Conservation (phyloP, 192 early-diverging fungal species). For the Umbelopsis ramanniana region DNA sequence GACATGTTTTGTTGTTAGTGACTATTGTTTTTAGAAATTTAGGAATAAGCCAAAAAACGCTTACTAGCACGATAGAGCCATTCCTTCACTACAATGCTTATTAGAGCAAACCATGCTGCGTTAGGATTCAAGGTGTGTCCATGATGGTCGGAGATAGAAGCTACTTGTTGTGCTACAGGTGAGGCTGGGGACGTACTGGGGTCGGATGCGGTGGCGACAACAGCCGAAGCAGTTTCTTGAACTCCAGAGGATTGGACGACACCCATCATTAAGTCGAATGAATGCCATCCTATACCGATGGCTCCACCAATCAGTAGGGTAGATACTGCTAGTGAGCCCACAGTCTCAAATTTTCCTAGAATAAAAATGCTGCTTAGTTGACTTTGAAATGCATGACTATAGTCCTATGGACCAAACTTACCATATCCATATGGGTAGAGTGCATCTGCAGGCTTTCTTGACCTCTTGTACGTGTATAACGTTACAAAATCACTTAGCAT, state of each 20-base stretch:
- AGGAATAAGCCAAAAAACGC: too few relatives aligned
- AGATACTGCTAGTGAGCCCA: conserved; percentile 69
- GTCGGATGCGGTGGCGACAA: background rate
- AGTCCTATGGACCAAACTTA: conserved; percentile 9
- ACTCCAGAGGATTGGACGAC: conserved; percentile 33
- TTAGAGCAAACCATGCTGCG: conserved; percentile 73
- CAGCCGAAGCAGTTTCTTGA: conserved; percentile 18
- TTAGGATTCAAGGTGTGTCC: conserved; percentile 56
- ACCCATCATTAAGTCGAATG: conserved; percentile 56
- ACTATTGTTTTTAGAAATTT: background rate
- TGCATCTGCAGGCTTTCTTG: conserved; percentile 62
- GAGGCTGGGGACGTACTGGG: conserved; percentile 17
- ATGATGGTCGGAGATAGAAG: conserved; percentile 30
- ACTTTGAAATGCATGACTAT: background rate
- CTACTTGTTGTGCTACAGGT: conserved; percentile 14
- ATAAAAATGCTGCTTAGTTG: background rate
- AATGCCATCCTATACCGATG: conserved; percentile 68
- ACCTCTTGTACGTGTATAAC: conserved; percentile 75
- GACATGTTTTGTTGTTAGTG: conserved; percentile 23
- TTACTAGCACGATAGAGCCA: conserved; percentile 70
- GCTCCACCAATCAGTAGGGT: conserved; percentile 70
- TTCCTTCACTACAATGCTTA: conserved; percentile 77
- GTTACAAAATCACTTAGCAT: conserved; percentile 78
- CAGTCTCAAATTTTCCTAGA: conserved; percentile 62
- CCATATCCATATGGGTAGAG: conserved; percentile 75